Conservation (phyloP, 2,329 filamentous ascomycete species). For the Trichophyton mentagrophytes region DNA sequence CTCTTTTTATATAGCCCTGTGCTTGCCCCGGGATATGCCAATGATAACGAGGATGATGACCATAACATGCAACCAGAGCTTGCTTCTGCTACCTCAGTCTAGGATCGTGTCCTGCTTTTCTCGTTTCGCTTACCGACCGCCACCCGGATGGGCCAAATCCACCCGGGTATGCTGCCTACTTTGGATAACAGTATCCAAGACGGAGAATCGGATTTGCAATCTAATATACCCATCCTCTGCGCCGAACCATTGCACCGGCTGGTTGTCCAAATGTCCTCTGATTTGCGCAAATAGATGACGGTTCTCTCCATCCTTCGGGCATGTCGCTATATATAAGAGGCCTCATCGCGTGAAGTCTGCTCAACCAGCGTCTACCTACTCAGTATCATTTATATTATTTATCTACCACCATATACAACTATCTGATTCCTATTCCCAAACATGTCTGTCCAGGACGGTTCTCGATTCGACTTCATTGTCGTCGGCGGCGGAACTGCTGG, state of each 20-base stretch:
- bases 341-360: too few species aligned
- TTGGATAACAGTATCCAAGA: too few species aligned
- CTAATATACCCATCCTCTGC: too few species aligned
- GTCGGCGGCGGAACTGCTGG: slow-evolving; percentile 30
- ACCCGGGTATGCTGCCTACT: too few species aligned
- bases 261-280: too few species aligned
- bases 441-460: not conserved
- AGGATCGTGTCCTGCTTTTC: not conserved
- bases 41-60: not conserved
- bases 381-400: not conserved
- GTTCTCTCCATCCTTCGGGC: too few species aligned
- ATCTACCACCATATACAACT: not conserved
- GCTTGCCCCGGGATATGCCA: not conserved
- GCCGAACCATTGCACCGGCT: too few species aligned
- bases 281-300: too few species aligned
- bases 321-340: too few species aligned
- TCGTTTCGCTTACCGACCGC: not conserved
- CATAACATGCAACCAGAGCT: too few species aligned
- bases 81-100: not conserved
- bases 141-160: too few species aligned
- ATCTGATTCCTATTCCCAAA: not conserved
- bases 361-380: not conserved
- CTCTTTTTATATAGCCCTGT: not conserved
- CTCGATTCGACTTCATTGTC: slow-evolving; percentile 22
- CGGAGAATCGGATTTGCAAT: too few species aligned